phyloP scores from a whole-genome alignment of 192 early-diverging fungal species.

The Helicostylum pulchrum region DNA sequence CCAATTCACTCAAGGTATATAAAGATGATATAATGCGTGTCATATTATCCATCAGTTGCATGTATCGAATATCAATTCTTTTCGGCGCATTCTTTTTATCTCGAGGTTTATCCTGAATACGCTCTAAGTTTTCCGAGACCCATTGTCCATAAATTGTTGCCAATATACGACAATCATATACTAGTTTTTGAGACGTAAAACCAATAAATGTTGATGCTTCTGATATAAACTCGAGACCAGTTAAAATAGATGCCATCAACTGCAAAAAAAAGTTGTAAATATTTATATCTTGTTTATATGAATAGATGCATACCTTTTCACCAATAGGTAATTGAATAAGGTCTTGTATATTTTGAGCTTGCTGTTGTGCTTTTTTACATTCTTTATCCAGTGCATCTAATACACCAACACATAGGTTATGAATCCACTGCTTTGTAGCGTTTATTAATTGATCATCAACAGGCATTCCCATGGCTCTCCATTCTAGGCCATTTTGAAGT shows the following conservation, averaged over 20 bases:
- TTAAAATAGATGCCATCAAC: conserved; percentile 22
- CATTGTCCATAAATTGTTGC: conserved; percentile 23
- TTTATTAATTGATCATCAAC: conserved; percentile 28
- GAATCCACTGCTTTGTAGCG: conserved; percentile 24
- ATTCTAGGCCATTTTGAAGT: conserved; percentile 33
- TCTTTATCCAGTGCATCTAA: conserved; percentile 21
- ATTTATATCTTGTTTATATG: background rate
- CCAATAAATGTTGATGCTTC: conserved; percentile 17
- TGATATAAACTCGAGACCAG: conserved; percentile 21
- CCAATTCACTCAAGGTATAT: background rate
- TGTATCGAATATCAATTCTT: conserved; percentile 23
- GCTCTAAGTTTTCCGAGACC: conserved; percentile 17
- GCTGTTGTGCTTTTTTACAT: conserved; percentile 19
- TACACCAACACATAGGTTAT: conserved; percentile 23
- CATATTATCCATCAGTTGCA: conserved; percentile 22
- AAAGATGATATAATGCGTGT: conserved; percentile 2
- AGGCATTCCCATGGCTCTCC: conserved; percentile 38
- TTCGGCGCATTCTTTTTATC: background rate
- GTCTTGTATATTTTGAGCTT: conserved; percentile 7
- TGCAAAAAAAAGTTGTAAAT: background rate
- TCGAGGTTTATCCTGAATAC: background rate
- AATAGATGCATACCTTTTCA: conserved; percentile 18
- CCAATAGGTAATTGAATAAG: conserved; percentile 10
- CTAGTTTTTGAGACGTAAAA: conserved; percentile 13
- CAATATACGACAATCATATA: conserved; percentile 5